Base-by-base conservation (phyloP, 306 rosid genomes). In the Inga laurina region DNA sequence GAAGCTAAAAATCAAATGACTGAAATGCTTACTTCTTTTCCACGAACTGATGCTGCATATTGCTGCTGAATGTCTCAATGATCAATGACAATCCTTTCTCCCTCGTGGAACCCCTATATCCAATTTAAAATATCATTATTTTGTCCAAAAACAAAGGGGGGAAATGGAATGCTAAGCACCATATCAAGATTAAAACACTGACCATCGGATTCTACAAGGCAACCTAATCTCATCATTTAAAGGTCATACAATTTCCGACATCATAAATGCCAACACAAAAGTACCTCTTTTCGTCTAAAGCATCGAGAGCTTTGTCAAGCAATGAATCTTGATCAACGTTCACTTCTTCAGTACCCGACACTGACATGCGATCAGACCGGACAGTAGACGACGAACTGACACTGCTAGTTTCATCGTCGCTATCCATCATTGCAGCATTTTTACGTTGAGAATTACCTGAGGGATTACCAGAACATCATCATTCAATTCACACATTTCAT, bases 371-470 rank as follows among this genome's bases (percentile, higher is more conserved):
- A 75, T 93, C 97, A n/a, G 97, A 91, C 68, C 90, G 91, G 52
- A 62, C 62, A 41, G 94, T 91, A 5, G 97, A 93, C 2, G 96
- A 80, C 24, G 97, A 93, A 88, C 96, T 91, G 81, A 79, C 93
- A 84, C 97, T 93, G 83, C 97, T 93, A 82, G 93, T 87, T 71
- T 93, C 97, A 59, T 93, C 97, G 34, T 93, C 97, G 69, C 87
- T 88, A 57, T 91, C 95, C 79, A 89, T n/a, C 87, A 86, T 74
- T 21, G 84, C 89, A 30, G 93, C 87, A 78, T 88, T 91, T 76
- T 91, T 93, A 41, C 93, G 94, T 80, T 90, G 97, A 87, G 91
- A 80, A 81, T 85, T 93, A 68, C 93, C 97, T 93, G 86, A 61
- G n/a, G 16, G 45, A 15, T 24, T 11, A 30, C 61, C 72, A 78